phyloP scores from a whole-genome alignment of 257 asterid species.

The Agastache rugosa region DNA sequence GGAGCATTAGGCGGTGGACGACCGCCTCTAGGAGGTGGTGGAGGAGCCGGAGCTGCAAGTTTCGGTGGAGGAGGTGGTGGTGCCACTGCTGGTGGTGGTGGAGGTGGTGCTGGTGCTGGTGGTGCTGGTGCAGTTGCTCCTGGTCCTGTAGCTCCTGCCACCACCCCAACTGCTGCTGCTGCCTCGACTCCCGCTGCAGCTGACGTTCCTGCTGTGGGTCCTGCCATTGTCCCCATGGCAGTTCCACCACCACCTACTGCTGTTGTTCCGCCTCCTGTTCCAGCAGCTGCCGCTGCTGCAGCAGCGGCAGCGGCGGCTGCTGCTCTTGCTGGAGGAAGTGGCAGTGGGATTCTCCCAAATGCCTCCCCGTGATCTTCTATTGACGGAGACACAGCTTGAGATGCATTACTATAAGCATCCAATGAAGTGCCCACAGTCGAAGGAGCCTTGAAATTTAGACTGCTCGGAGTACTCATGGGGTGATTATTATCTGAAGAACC shows the following conservation, averaged over 20 bases:
- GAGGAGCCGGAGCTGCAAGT: slow-evolving; percentile 74
- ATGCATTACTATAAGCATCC: slow-evolving; percentile 35
- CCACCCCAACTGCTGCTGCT: background rate
- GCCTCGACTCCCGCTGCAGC: background rate
- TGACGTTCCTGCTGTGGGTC: background rate
- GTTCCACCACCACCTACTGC: background rate
- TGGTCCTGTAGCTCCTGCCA: background rate
- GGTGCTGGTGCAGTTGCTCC: too few relatives aligned
- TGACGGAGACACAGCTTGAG: slow-evolving; percentile 40
- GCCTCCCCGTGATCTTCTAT: slow-evolving; percentile 36
- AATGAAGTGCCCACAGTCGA: slow-evolving; percentile 37
- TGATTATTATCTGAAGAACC: slow-evolving; percentile 53
- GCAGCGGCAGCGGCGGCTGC: background rate
- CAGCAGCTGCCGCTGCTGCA: background rate
- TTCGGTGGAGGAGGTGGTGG: slow-evolving; percentile 68
- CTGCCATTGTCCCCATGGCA: background rate
- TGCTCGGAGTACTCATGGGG: slow-evolving; percentile 34
- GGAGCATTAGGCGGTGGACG: slow-evolving; percentile 82
- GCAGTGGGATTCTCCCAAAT: slow-evolving; percentile 45
- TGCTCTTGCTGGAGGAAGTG: slow-evolving; percentile 79
- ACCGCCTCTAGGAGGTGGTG: slow-evolving; percentile 75
- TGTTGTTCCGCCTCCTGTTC: background rate
- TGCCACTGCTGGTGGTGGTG: slow-evolving; percentile 41
- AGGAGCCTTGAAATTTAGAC: slow-evolving; percentile 42
- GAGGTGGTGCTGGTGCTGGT: slow-evolving; percentile 28